A percentile compares a stretch with the other conserved stretches of the same genome.
phyloP scores from a whole-genome alignment of 192 early-diverging fungal species.

The Coemansia sp. region DNA sequence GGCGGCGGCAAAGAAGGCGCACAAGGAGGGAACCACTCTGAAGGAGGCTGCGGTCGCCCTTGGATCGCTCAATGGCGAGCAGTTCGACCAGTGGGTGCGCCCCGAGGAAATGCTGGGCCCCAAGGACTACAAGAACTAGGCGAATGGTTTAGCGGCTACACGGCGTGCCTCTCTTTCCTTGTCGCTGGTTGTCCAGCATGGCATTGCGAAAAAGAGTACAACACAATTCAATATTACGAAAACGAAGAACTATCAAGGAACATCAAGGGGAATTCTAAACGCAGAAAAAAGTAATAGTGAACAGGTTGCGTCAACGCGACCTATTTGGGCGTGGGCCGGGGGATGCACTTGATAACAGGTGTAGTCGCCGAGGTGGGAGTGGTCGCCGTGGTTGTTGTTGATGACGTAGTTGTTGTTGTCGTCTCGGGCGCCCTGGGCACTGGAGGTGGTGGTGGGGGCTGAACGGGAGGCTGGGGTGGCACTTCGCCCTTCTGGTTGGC shows the following conservation, averaged over 20 bases:
- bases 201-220: neutral
- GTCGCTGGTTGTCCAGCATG: neutral
- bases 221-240: neutral
- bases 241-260: neutral
- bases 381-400: neutral
- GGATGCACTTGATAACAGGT: neutral
- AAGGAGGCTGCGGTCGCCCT: conserved; percentile 92
- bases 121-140: conserved; percentile 52
- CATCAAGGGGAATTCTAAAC: neutral
- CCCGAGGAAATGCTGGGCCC: conserved; percentile 87
- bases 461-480: neutral
- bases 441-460: neutral
- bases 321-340: neutral
- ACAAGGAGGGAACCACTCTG: conserved; percentile 81
- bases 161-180: neutral
- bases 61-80: conserved; percentile 79
- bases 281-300: neutral
- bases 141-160: neutral
- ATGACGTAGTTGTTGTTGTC: neutral
- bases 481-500: neutral
- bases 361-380: neutral
- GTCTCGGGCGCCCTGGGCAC: neutral
- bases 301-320: neutral
- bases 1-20: conserved; percentile 95
- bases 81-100: conserved; percentile 95